phyloP scores from a whole-genome alignment of 768 basidiomycete genomes.

The Myochromella boudieri region DNA sequence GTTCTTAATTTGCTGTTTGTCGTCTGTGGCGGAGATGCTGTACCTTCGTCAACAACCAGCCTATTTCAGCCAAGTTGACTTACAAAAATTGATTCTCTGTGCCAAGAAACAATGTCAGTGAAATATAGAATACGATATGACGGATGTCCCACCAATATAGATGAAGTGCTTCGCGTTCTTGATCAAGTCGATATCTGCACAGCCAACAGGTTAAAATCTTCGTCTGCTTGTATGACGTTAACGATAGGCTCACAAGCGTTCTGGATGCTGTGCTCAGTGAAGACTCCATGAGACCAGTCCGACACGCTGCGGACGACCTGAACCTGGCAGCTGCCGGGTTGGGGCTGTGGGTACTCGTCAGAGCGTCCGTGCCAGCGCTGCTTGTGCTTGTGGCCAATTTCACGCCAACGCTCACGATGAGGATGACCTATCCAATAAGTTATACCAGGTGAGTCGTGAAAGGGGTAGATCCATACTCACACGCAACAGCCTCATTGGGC shows the following conservation, averaged over 20 bases:
- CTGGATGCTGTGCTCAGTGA: constrained; percentile 90
- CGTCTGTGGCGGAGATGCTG: constrained; percentile 75
- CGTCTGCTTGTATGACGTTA: neutral
- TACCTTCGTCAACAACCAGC: too few relatives aligned
- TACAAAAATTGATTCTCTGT: constrained; percentile 87
- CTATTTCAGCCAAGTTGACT: constrained; percentile 24
- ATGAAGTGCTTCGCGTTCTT: constrained; percentile 84
- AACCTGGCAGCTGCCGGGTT: constrained; percentile 58
- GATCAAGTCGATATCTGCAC: constrained; percentile 77
- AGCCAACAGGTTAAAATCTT: too few relatives aligned
- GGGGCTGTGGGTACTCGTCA: constrained; percentile 40
- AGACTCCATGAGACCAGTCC: constrained; percentile 94
- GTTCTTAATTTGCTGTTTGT: constrained; percentile 73
- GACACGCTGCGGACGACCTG: constrained; percentile 85
- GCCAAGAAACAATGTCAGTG: constrained; percentile 21
- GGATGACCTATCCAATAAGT: constrained; percentile 52
- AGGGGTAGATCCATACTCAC: constrained; percentile 35
- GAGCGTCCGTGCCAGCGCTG: constrained; percentile 61
- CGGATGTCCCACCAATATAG: constrained; percentile 76
- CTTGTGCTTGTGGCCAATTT: constrained; percentile 57
- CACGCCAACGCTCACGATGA: constrained; percentile 59
- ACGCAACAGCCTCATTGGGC: constrained; percentile 66
- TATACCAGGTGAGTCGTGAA: neutral
- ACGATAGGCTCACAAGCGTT: constrained; percentile 71
- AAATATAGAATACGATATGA: too few relatives aligned